Percentiles rank a stretch among this genome's conserved stretches.
phyloP scores from a whole-genome alignment of 345 rosid species.

The Diplotaxis tenuifolia region DNA sequence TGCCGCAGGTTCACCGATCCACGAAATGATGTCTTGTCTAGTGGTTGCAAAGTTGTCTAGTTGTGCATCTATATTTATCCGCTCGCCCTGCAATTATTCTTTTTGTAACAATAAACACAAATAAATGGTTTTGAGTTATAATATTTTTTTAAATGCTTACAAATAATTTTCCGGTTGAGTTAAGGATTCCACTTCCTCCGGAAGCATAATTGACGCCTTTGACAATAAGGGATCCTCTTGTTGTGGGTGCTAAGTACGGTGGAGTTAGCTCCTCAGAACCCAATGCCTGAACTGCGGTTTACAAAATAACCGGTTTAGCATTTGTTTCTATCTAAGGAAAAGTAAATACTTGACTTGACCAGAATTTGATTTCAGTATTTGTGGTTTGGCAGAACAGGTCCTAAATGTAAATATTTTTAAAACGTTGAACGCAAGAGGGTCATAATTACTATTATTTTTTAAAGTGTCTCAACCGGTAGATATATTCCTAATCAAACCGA shows the following conservation, averaged over 20 bases:
- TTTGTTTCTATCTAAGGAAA: background rate
- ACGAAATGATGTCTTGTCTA: conserved; percentile 36
- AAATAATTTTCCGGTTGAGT: conserved; percentile 58
- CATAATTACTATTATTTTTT: background rate
- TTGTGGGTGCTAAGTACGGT: conserved; percentile 79
- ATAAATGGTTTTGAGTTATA: background rate
- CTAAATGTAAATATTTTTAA: background rate
- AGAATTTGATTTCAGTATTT: background rate
- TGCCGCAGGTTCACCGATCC: conserved; percentile 44
- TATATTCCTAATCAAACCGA: background rate
- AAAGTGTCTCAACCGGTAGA: background rate
- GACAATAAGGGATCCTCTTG: conserved; percentile 45
- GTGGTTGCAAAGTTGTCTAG: conserved; percentile 38
- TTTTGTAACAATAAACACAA: background rate
- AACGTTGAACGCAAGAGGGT: background rate
- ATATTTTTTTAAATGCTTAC: conserved; percentile 28
- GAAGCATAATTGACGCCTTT: conserved; percentile 81
- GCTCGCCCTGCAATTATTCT: conserved; percentile 46
- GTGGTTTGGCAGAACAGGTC: conserved; percentile 10
- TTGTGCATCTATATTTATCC: conserved; percentile 62
- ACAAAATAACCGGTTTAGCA: conserved; percentile 21
- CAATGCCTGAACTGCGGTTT: conserved; percentile 51
- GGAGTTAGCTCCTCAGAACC: conserved; percentile 51
- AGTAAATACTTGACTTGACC: background rate
- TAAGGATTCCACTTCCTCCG: conserved; percentile 73